Conservation (phyloP, 192 early-diverging fungal genomes). For the Jimgerdemannia lactiflua region DNA sequence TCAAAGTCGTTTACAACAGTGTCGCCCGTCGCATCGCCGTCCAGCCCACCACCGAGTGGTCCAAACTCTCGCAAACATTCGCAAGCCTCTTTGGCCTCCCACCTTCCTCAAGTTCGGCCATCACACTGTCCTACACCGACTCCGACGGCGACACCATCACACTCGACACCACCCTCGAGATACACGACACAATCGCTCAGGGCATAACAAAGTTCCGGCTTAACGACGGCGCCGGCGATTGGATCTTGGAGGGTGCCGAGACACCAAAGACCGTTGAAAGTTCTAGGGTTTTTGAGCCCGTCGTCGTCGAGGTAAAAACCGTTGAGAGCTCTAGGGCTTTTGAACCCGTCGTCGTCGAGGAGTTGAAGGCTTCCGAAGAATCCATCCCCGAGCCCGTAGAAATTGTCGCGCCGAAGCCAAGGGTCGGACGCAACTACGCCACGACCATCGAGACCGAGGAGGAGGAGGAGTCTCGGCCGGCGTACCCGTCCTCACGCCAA, state of each 20-base stretch:
- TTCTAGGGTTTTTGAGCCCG: background rate
- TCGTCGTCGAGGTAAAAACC: background rate
- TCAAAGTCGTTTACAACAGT: background rate
- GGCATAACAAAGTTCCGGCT: background rate
- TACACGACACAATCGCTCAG: slow-evolving; percentile 10
- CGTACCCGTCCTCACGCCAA: background rate
- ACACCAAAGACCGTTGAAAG: background rate
- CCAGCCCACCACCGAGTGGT: background rate
- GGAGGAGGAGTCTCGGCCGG: background rate
- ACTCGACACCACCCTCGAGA: slow-evolving; percentile 13
- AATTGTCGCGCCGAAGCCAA: background rate
- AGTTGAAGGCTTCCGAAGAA: background rate
- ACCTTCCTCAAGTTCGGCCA: background rate
- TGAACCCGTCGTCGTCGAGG: background rate
- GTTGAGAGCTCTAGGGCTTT: background rate
- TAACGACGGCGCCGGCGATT: background rate
- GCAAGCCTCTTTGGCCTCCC: background rate
- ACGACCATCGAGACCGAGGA: slow-evolving; percentile 1
- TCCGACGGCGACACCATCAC: slow-evolving; percentile 14
- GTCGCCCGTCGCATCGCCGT: background rate
- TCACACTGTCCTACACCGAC: slow-evolving; percentile 15
- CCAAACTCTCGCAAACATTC: background rate
- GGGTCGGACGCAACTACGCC: background rate
- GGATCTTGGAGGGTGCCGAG: background rate
- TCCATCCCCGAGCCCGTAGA: background rate